Evolutionary conservation across 202 grass and related monocot species (phyloP).

Genomic region (Carex sylvatica): DNA sequence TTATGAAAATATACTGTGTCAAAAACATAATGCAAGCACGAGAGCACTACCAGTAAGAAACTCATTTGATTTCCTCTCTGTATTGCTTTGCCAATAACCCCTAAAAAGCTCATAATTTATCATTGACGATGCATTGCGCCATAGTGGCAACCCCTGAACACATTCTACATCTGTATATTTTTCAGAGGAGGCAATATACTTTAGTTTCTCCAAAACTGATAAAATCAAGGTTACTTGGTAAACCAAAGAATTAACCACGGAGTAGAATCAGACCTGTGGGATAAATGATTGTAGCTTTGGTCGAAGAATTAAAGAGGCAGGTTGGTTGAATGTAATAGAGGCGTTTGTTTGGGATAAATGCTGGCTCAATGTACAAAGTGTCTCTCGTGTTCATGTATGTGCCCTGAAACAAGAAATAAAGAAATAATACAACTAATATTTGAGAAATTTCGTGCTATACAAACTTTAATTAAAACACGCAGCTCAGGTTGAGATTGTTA

Average conservation of each 20-base stretch:
- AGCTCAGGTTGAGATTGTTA: not conserved
- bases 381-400: constrained; percentile 39
- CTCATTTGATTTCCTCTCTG: constrained; percentile 56
- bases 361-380: constrained; percentile 63
- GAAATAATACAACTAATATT: not conserved
- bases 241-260: not conserved
- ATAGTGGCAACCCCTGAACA: constrained; percentile 62
- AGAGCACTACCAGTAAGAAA: constrained; percentile 57
- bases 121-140: constrained; percentile 58
- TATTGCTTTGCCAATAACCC: constrained; percentile 59
- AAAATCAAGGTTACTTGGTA: not conserved
- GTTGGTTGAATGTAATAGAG: constrained; percentile 58
- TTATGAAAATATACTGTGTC: not conserved
- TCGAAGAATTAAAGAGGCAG: constrained; percentile 39
- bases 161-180: constrained; percentile 61
- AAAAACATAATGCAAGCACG: constrained; percentile 7
- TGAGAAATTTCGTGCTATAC: not conserved
- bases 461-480: constrained; percentile 11
- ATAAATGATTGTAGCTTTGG: constrained; percentile 42
- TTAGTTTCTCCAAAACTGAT: not conserved
- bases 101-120: constrained; percentile 80
- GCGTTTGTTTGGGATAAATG: constrained; percentile 45
- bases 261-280: constrained; percentile 39
- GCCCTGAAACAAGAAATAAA: constrained; percentile 40
- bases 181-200: constrained; percentile 16